These are phyloP conservation scores for Mycena albidolilacea DNA, from an alignment of 768 basidiomycete species.

Conservation along the genomic window DNA sequence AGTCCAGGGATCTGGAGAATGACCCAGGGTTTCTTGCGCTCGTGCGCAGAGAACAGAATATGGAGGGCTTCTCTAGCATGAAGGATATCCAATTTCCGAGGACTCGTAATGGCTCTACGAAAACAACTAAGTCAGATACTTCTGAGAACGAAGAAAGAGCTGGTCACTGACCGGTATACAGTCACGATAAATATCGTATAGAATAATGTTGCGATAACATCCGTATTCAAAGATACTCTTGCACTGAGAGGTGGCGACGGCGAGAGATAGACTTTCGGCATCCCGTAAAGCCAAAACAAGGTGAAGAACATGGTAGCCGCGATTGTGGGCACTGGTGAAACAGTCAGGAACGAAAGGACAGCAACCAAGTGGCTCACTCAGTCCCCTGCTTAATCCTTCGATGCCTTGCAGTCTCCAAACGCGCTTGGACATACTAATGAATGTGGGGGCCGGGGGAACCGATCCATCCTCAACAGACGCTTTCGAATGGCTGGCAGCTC, in stretches of 20 bases:
- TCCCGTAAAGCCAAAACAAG: conserved; percentile 11
- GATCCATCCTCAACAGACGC: conserved; percentile 24
- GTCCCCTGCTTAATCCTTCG: conserved; percentile 37
- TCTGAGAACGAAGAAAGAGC: conserved; percentile 19
- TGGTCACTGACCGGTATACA: conserved; percentile 20
- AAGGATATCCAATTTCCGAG: conserved; percentile 66
- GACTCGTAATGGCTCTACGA: conserved; percentile 69
- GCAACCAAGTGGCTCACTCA: conserved; percentile 27
- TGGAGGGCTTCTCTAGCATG: conserved; percentile 62
- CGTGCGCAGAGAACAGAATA: conserved; percentile 70
- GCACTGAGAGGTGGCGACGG: conserved; percentile 33
- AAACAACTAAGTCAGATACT: not conserved
- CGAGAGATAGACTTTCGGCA: conserved; percentile 39
- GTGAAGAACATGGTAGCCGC: conserved; percentile 8
- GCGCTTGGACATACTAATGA: conserved; percentile 28
- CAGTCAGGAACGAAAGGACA: not conserved
- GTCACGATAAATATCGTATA: conserved; percentile 27
- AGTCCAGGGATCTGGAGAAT: conserved; percentile 70
- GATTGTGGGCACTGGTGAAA: conserved; percentile 36
- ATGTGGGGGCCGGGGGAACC: conserved; percentile 13
- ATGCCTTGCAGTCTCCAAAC: conserved; percentile 38
- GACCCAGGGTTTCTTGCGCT: conserved; percentile 70
- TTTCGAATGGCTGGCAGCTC: conserved; percentile 40
- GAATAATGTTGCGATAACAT: conserved; percentile 22
- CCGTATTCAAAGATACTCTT: not conserved